Base-by-base conservation (phyloP, 371 early-diverging fungal species). In the Mortierella sp. region DNA sequence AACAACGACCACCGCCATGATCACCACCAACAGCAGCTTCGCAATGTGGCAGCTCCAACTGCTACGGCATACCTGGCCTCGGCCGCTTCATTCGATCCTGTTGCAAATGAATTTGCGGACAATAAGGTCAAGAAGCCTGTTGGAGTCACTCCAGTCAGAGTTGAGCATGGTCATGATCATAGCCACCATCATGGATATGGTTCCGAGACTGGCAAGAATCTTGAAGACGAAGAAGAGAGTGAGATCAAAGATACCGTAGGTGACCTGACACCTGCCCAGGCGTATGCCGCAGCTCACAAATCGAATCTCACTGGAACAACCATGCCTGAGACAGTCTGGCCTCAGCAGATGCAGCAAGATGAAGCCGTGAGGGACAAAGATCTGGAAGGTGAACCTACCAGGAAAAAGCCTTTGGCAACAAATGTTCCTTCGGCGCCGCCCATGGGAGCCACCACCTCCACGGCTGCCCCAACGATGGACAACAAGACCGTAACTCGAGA, bases 61-160 rank as follows among this genome's bases (percentile, higher is more conserved):
- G 42, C 55, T 12, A 9, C 13, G 9, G 31, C n/a, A 23, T 10
- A 21, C 9, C 23, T 53, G 39, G 54, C 54, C 3, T 53, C 54
- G 2, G 13, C 54, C 5, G 54, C 54, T 7, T 55, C 55, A 1
- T 55, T 55, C 43, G 55, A 55, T 30, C 34, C 55, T 2, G 55
- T 26, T 3, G 55, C 55, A n/a, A 41, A 41, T 26, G 34, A 18
- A 26, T 21, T 42, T 43, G 55, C 45, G 18, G 55, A 42, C 27
- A 39, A 23, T 24, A 48, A 23, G 24, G 18, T 48, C 48, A 48
- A 21, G 48, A 16, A 8, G 24, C 19, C 18, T 4, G 23, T 23
- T 7, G 48, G 48, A 21, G 48, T 48, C 2, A 10, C 18, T 10
- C 48, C 48, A 6, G 48, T 26, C 10, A 18, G 23, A 10, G 7